These are phyloP conservation scores for Penicillium sp. DNA, from an alignment of 2,329 filamentous ascomycete species.

Conservation along the genomic window DNA sequence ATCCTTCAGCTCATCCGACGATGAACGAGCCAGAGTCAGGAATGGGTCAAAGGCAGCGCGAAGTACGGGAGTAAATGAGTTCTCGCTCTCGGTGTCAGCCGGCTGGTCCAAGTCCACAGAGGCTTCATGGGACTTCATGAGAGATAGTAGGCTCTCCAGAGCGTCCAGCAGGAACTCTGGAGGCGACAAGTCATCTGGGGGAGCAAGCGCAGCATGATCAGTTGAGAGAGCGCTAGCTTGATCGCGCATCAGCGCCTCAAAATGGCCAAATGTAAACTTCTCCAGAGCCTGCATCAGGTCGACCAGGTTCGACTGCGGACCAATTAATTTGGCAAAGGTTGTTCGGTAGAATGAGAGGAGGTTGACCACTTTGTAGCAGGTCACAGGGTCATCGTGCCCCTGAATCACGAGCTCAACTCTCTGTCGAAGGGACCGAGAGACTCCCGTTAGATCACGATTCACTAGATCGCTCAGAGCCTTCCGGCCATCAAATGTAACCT, in stretches of 20 bases:
- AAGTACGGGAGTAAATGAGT: conserved; percentile 75
- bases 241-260: conserved; percentile 78
- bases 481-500: conserved; percentile 71
- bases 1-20: conserved; percentile 47
- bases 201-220: conserved; percentile 70
- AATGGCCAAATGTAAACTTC: conserved; percentile 77
- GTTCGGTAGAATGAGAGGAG: conserved; percentile 84
- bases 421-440: conserved; percentile 82
- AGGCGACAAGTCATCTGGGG: conserved; percentile 72
- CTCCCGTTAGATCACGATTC: conserved; percentile 79
- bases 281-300: conserved; percentile 71
- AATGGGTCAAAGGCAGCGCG: conserved; percentile 84
- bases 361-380: conserved; percentile 88
- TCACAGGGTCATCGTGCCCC: conserved; percentile 84
- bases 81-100: conserved; percentile 60
- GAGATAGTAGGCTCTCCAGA: conserved; percentile 72
- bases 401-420: conserved; percentile 90
- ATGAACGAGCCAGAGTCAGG: conserved; percentile 65
- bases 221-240: conserved; percentile 67
- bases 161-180: conserved; percentile 82
- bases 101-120: conserved; percentile 60
- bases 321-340: conserved; percentile 81
- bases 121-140: conserved; percentile 86
- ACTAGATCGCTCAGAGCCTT: conserved; percentile 84
- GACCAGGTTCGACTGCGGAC: conserved; percentile 68